Evolutionary conservation across 208 protist species (phyloP).

Genomic region (Crithidia fasciculata): DNA sequence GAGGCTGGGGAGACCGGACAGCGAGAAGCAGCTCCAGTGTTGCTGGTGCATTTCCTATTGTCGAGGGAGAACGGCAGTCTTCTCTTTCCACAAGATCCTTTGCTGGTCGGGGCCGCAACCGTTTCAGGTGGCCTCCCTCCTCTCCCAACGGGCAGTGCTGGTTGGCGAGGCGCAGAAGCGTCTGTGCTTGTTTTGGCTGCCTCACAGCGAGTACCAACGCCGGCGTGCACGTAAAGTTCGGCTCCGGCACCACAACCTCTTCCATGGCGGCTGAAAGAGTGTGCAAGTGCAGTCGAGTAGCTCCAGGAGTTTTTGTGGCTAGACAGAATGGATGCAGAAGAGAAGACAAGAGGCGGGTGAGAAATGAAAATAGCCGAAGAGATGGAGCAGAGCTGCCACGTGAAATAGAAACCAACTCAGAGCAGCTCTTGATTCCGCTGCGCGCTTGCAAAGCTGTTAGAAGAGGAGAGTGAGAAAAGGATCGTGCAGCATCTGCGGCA

Average conservation of each 20-base stretch:
- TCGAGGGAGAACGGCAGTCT: neutral
- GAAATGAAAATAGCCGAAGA: no score
- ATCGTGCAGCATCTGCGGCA: no score
- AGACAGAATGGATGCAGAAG: no score
- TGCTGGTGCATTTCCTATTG: neutral
- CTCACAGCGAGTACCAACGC: slow-evolving; percentile 46
- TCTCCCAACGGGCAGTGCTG: slow-evolving; percentile 49
- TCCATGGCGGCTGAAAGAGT: slow-evolving; percentile 34
- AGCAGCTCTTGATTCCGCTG: no score
- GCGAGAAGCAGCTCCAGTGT: slow-evolving; percentile 21
- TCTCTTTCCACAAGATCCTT: neutral
- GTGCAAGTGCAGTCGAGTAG: no score
- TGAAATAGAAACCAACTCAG: no score
- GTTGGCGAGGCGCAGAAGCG: slow-evolving; percentile 66
- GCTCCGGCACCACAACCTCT: slow-evolving; percentile 52
- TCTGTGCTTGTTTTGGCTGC: slow-evolving; percentile 48
- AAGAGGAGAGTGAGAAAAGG: no score
- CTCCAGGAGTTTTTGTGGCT: no score
- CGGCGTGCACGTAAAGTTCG: slow-evolving; percentile 42
- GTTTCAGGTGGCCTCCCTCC: slow-evolving; percentile 66
- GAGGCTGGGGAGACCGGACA: neutral
- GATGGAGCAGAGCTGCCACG: no score
- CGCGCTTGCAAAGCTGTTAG: no score
- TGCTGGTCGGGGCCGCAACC: slow-evolving; percentile 50
- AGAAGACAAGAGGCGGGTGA: no score